phyloP scores from a whole-genome alignment of 2,329 filamentous ascomycete species.

The Fusarium piperis region DNA sequence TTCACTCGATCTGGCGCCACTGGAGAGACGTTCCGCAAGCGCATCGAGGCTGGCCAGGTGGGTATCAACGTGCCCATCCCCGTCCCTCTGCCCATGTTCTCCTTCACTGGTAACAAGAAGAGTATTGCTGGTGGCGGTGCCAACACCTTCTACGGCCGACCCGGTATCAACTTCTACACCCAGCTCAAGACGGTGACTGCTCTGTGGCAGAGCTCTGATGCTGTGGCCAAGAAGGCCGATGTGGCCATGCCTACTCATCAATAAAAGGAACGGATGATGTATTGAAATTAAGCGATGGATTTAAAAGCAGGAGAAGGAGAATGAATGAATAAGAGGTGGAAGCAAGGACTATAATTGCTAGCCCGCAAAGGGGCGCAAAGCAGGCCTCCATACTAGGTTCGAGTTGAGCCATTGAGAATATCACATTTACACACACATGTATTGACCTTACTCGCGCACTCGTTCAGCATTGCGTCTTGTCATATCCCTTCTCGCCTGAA shows the following conservation, averaged over 20 bases:
- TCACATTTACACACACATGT: neutral
- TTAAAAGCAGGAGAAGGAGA: slow-evolving; percentile 10
- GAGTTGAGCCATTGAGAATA: slow-evolving; percentile 9
- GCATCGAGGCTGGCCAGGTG: slow-evolving; percentile 86
- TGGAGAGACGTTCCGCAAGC: slow-evolving; percentile 79
- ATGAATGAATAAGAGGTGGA: neutral
- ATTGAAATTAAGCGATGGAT: neutral
- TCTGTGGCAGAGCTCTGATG: slow-evolving; percentile 88
- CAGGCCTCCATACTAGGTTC: slow-evolving; percentile 1
- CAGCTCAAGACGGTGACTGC: slow-evolving; percentile 98
- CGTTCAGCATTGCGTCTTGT: neutral
- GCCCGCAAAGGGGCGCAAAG: neutral
- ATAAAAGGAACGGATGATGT: slow-evolving; percentile 28
- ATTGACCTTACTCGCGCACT: neutral
- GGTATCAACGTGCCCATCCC: slow-evolving; percentile 87
- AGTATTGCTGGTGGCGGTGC: slow-evolving; percentile 90
- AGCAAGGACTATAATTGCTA: slow-evolving; percentile 26
- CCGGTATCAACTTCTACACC: slow-evolving; percentile 93
- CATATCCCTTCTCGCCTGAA: neutral
- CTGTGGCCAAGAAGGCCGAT: slow-evolving; percentile 82
- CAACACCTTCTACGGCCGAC: slow-evolving; percentile 94
- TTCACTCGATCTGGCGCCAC: slow-evolving; percentile 83
- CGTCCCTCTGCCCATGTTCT: slow-evolving; percentile 76
- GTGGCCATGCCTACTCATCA: slow-evolving; percentile 82
- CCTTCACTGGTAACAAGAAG: slow-evolving; percentile 84